Percentiles rank a stretch among this genome's conserved stretches.
phyloP scores from a whole-genome alignment of 257 asterid genomes.

The Capsicum chinense region DNA sequence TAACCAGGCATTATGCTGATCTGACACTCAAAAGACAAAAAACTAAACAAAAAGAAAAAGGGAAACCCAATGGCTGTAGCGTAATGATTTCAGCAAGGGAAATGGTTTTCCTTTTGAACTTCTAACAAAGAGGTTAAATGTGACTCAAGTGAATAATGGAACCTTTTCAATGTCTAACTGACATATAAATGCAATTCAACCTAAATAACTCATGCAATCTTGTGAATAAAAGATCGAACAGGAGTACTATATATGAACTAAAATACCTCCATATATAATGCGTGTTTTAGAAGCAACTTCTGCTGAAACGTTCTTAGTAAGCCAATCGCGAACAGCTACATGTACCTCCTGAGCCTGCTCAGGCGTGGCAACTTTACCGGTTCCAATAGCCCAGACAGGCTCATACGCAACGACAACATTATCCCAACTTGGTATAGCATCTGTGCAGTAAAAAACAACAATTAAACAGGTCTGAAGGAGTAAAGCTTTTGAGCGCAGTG shows the following conservation, averaged over 20 bases:
- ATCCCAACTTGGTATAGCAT: constrained; percentile 94
- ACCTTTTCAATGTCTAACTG: background rate
- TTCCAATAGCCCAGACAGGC: constrained; percentile 44
- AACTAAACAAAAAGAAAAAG: background rate
- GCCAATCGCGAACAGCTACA: constrained; percentile 35
- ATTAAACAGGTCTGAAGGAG: background rate
- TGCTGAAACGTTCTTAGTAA: constrained; percentile 29
- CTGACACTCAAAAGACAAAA: constrained; percentile 16
- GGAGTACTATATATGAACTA: constrained; percentile 1
- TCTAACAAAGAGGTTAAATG: constrained; percentile 1
- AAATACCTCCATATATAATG: constrained; percentile 41
- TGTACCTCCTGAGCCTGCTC: constrained; percentile 42
- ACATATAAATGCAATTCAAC: constrained; percentile 30
- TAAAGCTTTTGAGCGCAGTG: background rate
- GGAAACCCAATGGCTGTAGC: background rate
- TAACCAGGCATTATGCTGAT: background rate
- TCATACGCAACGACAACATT: constrained; percentile 44
- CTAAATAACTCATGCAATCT: background rate
- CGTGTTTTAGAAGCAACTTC: constrained; percentile 38
- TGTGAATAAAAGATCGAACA: constrained; percentile 8
- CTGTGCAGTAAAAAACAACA: constrained; percentile 44
- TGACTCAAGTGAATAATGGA: background rate
- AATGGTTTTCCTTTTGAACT: constrained; percentile 5
- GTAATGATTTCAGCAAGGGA: background rate
- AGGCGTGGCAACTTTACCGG: constrained; percentile 41